phyloP scores from a whole-genome alignment of 768 basidiomycete genomes.

The Podaxis sp. region DNA sequence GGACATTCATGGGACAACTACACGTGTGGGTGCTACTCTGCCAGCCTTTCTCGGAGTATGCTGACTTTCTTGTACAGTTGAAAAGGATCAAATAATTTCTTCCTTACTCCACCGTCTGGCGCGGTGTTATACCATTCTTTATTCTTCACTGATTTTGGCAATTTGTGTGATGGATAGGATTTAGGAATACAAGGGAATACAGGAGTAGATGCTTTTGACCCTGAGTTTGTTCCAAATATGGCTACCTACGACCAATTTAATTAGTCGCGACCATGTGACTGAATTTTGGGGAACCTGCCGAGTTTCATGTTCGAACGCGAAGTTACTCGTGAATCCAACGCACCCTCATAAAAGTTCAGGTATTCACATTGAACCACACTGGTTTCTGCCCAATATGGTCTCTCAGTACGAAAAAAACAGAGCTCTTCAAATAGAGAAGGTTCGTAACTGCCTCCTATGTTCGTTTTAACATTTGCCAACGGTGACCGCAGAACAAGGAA shows the following conservation, averaged over 20 bases:
- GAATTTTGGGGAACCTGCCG: background rate
- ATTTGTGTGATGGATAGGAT: background rate
- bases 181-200: no score
- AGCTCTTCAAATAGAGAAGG: constrained; percentile 33
- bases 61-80: constrained; percentile 40
- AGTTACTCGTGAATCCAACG: background rate
- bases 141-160: background rate
- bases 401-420: constrained; percentile 32
- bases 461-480: background rate
- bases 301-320: background rate
- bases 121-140: background rate
- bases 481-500: constrained; percentile 37
- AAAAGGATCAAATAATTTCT: constrained; percentile 53
- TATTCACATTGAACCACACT: background rate
- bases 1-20: constrained; percentile 78
- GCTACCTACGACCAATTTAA: background rate
- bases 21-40: constrained; percentile 54
- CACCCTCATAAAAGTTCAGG: background rate
- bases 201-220: no score
- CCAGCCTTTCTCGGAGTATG: background rate
- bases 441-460: background rate
- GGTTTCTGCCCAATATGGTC: constrained; percentile 19
- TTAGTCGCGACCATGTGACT: constrained; percentile 13
- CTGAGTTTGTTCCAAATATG: background rate
- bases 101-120: background rate